Conservation (phyloP, 2,329 filamentous ascomycete genomes). For the Fusarium sp. region DNA sequence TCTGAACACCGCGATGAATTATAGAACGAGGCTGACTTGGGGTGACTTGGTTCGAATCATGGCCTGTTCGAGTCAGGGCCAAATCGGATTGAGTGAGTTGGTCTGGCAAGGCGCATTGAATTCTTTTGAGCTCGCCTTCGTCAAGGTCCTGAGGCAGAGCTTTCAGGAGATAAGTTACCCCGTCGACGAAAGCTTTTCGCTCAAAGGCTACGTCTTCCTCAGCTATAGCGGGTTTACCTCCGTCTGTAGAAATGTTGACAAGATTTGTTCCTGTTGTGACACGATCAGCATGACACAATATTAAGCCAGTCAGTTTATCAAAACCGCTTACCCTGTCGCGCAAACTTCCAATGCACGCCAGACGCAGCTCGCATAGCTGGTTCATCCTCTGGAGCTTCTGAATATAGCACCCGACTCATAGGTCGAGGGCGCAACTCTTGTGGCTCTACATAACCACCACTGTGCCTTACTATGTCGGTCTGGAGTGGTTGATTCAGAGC, state of each 20-base stretch:
- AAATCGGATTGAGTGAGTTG: conserved; percentile 21
- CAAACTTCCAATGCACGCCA: conserved; percentile 53
- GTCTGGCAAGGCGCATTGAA: conserved; percentile 47
- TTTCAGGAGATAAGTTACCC: conserved; percentile 73
- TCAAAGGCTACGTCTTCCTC: conserved; percentile 54
- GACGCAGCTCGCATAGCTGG: conserved; percentile 48
- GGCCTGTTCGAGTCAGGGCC: conserved; percentile 6
- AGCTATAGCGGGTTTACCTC: conserved; percentile 43
- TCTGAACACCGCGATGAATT: conserved; percentile 70
- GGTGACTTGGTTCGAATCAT: neutral
- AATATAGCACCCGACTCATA: conserved; percentile 48
- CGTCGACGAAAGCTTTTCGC: conserved; percentile 74
- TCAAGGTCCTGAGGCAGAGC: conserved; percentile 71
- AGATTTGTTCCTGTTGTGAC: conserved; percentile 46
- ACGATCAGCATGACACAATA: conserved; percentile 13
- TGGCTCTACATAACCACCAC: conserved; percentile 12
- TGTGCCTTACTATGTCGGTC: conserved; percentile 31
- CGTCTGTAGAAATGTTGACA: conserved; percentile 48
- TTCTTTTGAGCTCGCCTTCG: conserved; percentile 63
- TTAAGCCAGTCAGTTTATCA: neutral
- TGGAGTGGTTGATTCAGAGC: conserved; percentile 26
- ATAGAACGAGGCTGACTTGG: conserved; percentile 57
- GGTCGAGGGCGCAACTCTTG: conserved; percentile 28
- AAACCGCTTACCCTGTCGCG: conserved; percentile 50
- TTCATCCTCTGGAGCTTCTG: conserved; percentile 40